phyloP scores from a whole-genome alignment of 805 yeast species.

The Candida sphagnicola region DNA sequence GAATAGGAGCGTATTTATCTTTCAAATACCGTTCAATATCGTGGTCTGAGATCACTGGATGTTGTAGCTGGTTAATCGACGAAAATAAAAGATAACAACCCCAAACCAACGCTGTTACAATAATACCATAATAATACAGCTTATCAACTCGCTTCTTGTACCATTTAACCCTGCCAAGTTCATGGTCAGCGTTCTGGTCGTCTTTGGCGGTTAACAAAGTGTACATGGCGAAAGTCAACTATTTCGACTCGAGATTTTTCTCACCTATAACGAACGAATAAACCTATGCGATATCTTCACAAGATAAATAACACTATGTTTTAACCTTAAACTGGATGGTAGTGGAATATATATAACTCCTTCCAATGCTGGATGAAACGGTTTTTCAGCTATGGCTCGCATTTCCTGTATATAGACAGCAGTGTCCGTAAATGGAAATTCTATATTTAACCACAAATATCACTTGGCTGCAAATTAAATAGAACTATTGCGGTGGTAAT shows the following conservation, averaged over 20 bases:
- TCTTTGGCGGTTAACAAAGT: not conserved
- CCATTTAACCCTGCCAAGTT: not conserved
- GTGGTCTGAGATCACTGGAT: constrained; percentile 1
- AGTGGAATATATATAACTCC: too few species aligned
- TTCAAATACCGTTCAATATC: constrained; percentile 1
- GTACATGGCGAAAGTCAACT: not conserved
- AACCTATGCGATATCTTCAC: too few species aligned
- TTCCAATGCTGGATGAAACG: too few species aligned
- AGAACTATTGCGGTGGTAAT: too few species aligned
- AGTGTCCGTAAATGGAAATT: too few species aligned
- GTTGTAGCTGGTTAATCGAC: constrained; percentile 19
- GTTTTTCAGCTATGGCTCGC: too few species aligned
- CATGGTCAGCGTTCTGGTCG: not conserved
- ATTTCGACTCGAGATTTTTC: not conserved
- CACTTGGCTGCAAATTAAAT: too few species aligned
- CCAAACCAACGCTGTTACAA: constrained; percentile 32
- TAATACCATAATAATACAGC: constrained; percentile 9
- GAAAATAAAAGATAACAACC: constrained; percentile 24
- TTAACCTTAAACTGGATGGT: too few species aligned
- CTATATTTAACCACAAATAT: too few species aligned
- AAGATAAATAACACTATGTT: too few species aligned
- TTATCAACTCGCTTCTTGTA: not conserved
- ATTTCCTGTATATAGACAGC: too few species aligned
- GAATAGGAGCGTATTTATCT: constrained; percentile 6
- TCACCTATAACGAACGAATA: not conserved